Evolutionary conservation across 768 basidiomycete species (phyloP), one percentile per base, ranked within the genome.

Genomic region (Mrakia gelida): DNA sequence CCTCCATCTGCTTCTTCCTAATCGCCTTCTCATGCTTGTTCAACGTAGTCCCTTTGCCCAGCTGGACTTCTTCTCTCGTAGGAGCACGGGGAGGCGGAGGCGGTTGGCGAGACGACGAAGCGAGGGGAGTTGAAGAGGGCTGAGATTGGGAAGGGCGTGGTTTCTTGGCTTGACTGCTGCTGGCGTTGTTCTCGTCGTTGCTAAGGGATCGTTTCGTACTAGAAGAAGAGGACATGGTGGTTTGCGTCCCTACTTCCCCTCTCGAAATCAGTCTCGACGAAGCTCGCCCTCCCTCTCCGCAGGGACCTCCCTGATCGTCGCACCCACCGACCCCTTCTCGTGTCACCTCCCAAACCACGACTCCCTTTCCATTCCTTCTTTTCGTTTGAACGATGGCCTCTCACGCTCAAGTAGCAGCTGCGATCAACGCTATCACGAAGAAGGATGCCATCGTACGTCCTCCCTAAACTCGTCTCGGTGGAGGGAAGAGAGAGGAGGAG

Each of bases 401-500:
- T 21, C 49, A 52, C 61, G 61, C 59, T 28, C 74, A 75, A n/a
- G 74, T 75, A 18, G 28, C n/a, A 41, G 74, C 74, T 5, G 74
- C 74, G 26, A 56, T 75, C 15, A 43, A 56, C 6, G 74, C 74
- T 5, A 62, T 75, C 26, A 75, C 74, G 38, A 75, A 75, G 61
- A 75, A 75, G 43, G 30, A 34, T 32, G 26, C 62, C 26, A 45
- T 75, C 38, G 74, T 75, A 49, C 13, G 74, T 63, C 32, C 30
- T n/a, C n/a, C n/a, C n/a, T n/a, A n/a, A n/a, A n/a, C n/a, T n/a
- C n/a, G n/a, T n/a, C n/a, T n/a, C n/a, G n/a, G n/a, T n/a, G n/a
- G n/a, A n/a, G n/a, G 23, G 30, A 34, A 5, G 32, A 68, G 26
- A 18, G 23, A 41, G 38, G 8, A 38, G 38, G 8, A 38, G 38